Evolutionary conservation across 2,329 filamentous ascomycete species (phyloP).

Genomic region (Aspergillus hiratsukae): DNA sequence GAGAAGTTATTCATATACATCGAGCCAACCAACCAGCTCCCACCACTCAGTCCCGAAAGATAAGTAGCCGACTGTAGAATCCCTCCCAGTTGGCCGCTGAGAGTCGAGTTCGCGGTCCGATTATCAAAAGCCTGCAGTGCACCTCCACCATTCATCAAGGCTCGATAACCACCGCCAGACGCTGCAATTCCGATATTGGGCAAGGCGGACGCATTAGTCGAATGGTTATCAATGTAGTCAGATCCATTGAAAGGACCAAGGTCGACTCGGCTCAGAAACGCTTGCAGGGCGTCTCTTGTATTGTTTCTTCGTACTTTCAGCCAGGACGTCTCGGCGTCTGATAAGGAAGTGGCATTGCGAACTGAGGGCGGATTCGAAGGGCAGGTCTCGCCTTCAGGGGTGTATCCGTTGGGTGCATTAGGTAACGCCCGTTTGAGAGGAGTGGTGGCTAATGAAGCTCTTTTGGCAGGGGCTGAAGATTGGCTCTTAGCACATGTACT

Average conservation of each 20-base stretch:
- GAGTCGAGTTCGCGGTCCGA: conserved; percentile 60
- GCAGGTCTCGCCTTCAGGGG: conserved; percentile 64
- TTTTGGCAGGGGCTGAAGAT: neutral
- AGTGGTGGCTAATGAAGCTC: neutral
- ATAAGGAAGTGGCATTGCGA: conserved; percentile 60
- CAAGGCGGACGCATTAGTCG: conserved; percentile 52
- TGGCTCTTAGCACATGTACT: neutral
- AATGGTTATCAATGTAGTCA: conserved; percentile 61
- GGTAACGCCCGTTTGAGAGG: conserved; percentile 42
- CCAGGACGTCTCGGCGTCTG: conserved; percentile 69
- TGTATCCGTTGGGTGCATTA: conserved; percentile 65
- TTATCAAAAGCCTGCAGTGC: conserved; percentile 74
- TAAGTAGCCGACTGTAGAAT: conserved; percentile 80
- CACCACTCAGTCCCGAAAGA: conserved; percentile 74
- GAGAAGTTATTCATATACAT: conserved; percentile 77
- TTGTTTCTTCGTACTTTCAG: conserved; percentile 65
- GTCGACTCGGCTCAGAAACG: conserved; percentile 65
- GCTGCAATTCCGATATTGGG: conserved; percentile 72
- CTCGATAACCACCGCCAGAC: conserved; percentile 82
- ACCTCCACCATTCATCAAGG: conserved; percentile 80
- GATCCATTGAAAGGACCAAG: conserved; percentile 72
- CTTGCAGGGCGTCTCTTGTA: conserved; percentile 67
- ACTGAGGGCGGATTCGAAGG: conserved; percentile 64
- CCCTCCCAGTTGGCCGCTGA: conserved; percentile 68
- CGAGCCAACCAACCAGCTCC: conserved; percentile 78